These are phyloP conservation scores for Combretum micranthum DNA, from an alignment of 345 rosid species.

Conservation along the genomic window DNA sequence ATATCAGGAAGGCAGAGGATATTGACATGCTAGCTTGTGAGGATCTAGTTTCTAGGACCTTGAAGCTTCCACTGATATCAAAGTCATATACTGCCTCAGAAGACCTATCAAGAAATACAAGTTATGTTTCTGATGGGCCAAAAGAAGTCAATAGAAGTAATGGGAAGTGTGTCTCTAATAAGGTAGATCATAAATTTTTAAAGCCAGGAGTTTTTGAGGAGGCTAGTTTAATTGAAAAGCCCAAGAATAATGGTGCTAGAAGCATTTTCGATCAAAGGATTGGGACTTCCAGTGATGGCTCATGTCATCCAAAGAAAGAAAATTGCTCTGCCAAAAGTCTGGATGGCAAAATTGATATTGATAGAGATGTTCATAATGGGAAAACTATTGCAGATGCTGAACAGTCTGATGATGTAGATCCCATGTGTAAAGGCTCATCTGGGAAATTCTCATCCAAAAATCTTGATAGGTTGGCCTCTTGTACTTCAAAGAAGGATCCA, in stretches of 20 bases:
- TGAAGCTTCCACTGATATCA: conserved; percentile 63
- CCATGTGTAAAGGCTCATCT: no score
- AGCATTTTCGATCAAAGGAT: conserved; percentile 1
- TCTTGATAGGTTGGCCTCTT: conserved; percentile 29
- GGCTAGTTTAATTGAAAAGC: conserved; percentile 29
- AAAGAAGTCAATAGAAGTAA: conserved; percentile 10
- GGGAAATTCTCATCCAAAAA: conserved; percentile 22
- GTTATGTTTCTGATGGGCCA: conserved; percentile 21
- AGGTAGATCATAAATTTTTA: conserved; percentile 24
- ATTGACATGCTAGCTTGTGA: conserved; percentile 42
- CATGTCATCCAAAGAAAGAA: conserved; percentile 25
- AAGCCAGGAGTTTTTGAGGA: neutral
- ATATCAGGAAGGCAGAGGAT: conserved; percentile 30
- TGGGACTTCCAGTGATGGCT: no score
- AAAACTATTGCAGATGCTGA: neutral
- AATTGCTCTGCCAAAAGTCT: neutral
- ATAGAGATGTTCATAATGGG: neutral
- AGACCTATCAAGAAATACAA: conserved; percentile 14
- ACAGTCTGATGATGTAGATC: neutral
- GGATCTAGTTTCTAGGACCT: conserved; percentile 56
- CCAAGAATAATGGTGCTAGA: conserved; percentile 44
- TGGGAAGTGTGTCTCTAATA: conserved; percentile 23
- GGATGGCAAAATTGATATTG: no score
- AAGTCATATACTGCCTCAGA: conserved; percentile 7
- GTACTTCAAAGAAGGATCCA: conserved; percentile 33